Conservation (phyloP, 2,329 filamentous ascomycete genomes). For the Ophiostoma montium region DNA sequence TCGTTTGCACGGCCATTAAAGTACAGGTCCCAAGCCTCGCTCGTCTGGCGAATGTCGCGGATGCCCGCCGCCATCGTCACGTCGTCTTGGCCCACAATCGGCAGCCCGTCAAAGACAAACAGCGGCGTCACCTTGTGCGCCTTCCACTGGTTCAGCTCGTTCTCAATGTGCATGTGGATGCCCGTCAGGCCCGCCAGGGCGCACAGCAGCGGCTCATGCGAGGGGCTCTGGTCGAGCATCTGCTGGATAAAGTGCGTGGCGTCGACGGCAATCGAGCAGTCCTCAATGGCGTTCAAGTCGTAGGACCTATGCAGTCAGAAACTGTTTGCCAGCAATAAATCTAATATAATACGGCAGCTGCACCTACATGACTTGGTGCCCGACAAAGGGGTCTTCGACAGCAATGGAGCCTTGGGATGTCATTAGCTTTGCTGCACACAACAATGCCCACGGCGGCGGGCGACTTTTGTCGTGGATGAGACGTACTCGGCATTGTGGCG, state of each 20-base stretch:
- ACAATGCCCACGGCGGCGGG: too few relatives aligned
- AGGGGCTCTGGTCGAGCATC: conserved; percentile 54
- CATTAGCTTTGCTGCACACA: not conserved
- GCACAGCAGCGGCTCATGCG: conserved; percentile 75
- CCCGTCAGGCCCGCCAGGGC: conserved; percentile 82
- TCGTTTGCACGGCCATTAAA: conserved; percentile 63
- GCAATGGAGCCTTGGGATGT: not conserved
- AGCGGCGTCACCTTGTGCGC: conserved; percentile 58
- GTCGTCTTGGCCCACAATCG: conserved; percentile 62
- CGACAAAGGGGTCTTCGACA: conserved; percentile 14
- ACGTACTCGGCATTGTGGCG: not conserved
- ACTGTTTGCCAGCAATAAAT: not conserved
- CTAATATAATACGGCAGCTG: too few relatives aligned
- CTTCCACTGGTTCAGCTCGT: conserved; percentile 60
- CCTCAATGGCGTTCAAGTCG: conserved; percentile 56
- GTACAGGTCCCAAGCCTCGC: conserved; percentile 78
- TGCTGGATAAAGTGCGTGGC: conserved; percentile 77
- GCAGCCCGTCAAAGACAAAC: conserved; percentile 86
- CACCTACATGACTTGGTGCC: conserved; percentile 15
- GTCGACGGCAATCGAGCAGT: conserved; percentile 69
- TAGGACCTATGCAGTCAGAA: conserved; percentile 30
- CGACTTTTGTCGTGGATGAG: not conserved
- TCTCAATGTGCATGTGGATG: conserved; percentile 59
- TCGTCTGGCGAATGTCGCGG: conserved; percentile 54
- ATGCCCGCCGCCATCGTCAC: conserved; percentile 49